phyloP scores from a whole-genome alignment of 2,329 filamentous ascomycete species.

The Alternaria viburni region DNA sequence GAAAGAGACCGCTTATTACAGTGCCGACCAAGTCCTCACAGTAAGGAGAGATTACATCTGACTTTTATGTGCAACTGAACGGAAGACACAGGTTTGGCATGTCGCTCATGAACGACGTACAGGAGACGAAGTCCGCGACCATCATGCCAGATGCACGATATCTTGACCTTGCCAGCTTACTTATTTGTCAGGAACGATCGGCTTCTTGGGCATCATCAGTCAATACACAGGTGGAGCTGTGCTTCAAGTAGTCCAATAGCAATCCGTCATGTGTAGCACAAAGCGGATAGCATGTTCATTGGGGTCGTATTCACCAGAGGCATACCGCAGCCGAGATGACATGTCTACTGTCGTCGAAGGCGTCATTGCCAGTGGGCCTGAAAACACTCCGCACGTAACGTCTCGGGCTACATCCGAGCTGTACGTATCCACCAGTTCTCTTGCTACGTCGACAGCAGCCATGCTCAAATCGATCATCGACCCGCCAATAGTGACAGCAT shows the following conservation, averaged over 20 bases:
- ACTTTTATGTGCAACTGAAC: background rate
- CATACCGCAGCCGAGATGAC: slow-evolving; percentile 1
- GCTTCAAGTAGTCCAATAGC: background rate
- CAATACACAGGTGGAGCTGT: background rate
- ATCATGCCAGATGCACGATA: background rate
- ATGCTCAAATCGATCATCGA: background rate
- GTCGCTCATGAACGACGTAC: background rate
- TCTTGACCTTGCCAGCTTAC: background rate
- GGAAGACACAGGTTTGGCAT: background rate
- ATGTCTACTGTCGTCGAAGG: background rate
- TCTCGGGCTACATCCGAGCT: slow-evolving; percentile 5
- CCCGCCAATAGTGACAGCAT: background rate
- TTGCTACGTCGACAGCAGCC: background rate
- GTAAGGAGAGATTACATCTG: background rate
- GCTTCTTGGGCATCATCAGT: background rate
- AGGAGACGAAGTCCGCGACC: background rate
- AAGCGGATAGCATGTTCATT: background rate
- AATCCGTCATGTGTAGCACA: slow-evolving; percentile 3
- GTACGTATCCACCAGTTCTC: background rate
- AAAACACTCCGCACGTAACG: background rate
- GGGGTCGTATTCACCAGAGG: background rate
- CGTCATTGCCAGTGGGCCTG: background rate
- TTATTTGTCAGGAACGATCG: background rate
- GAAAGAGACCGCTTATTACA: background rate
- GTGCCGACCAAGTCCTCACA: background rate